Percentiles rank a stretch among this genome's conserved stretches.
These are phyloP conservation scores for Penicillium lagena DNA, from an alignment of 495 filamentous ascomycete species.

Conservation along the genomic window DNA sequence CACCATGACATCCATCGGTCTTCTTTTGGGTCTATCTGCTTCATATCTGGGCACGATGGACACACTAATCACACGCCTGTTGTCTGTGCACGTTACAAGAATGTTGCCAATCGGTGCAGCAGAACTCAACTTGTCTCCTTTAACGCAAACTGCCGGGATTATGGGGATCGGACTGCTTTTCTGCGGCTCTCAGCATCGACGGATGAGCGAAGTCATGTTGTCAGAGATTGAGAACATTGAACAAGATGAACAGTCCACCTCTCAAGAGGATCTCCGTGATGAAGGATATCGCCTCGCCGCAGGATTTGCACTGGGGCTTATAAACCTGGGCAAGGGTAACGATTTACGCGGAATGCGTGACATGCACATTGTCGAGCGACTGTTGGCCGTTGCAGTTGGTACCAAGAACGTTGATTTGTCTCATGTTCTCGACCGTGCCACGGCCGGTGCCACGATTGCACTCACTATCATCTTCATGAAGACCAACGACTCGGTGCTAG, in stretches of 20 bases:
- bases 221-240: constrained; percentile 90
- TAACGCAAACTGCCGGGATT: constrained; percentile 94
- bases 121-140: constrained; percentile 84
- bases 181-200: constrained; percentile 89
- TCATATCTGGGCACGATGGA: constrained; percentile 97
- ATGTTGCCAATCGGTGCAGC: constrained; percentile 89
- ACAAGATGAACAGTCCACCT: constrained; percentile 57
- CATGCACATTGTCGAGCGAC: constrained; percentile 85
- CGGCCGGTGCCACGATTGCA: constrained; percentile 81
- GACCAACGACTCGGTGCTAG: constrained; percentile 80
- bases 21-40: constrained; percentile 85
- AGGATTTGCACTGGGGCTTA: constrained; percentile 88
- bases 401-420: constrained; percentile 83
- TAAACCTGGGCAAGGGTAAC: constrained; percentile 86
- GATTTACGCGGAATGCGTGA: constrained; percentile 86
- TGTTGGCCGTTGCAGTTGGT: constrained; percentile 76
- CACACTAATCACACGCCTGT: constrained; percentile 80
- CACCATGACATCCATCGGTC: constrained; percentile 95
- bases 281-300: constrained; percentile 93
- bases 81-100: constrained; percentile 94
- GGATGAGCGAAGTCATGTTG: constrained; percentile 98
- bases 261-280: constrained; percentile 68
- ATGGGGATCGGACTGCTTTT: constrained; percentile 97
- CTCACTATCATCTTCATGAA: constrained; percentile 98
- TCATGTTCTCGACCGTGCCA: constrained; percentile 87